A percentile compares a stretch with the other conserved stretches of the same genome.
Evolutionary conservation across 805 yeast genomes (phyloP).

Genomic region (Yarrowia divulgata): DNA sequence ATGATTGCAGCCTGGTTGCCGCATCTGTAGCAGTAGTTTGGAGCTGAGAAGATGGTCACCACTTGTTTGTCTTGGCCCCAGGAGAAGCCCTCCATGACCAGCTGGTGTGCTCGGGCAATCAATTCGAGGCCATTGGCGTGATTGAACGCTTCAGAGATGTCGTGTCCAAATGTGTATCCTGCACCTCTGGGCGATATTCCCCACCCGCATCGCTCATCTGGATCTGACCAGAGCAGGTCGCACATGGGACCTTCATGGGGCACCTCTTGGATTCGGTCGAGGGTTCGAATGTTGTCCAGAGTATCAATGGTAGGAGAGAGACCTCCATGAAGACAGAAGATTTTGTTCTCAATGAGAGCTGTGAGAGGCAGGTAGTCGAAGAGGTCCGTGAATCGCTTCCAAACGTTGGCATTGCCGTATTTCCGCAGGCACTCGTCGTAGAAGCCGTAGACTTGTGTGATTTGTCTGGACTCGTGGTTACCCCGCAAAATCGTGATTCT

Average conservation of each 20-base stretch:
- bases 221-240: constrained; percentile 95
- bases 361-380: constrained; percentile 96
- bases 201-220: constrained; percentile 98
- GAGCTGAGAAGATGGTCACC: constrained; percentile 93
- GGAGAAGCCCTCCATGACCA: constrained; percentile 96
- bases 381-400: constrained; percentile 92
- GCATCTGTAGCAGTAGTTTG: constrained; percentile 96
- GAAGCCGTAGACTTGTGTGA: constrained; percentile 95
- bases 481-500: constrained; percentile 96
- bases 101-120: constrained; percentile 95
- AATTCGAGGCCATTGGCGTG: constrained; percentile 87
- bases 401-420: constrained; percentile 91
- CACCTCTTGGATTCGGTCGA: constrained; percentile 93
- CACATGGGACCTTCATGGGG: constrained; percentile 99
- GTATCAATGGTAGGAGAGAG: constrained; percentile 95
- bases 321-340: constrained; percentile 95
- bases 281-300: constrained; percentile 90
- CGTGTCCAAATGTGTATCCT: constrained; percentile 98
- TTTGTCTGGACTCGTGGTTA: constrained; percentile 94
- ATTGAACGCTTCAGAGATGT: constrained; percentile 92
- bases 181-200: constrained; percentile 99
- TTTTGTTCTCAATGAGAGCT: constrained; percentile 90
- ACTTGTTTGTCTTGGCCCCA: constrained; percentile 96
- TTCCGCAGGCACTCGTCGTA: constrained; percentile 95
- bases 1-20: constrained; percentile 98